A percentile compares a stretch with the other conserved stretches of the same genome.
phyloP scores from a whole-genome alignment of 305 asterid species.

The Plantago lanceolata region DNA sequence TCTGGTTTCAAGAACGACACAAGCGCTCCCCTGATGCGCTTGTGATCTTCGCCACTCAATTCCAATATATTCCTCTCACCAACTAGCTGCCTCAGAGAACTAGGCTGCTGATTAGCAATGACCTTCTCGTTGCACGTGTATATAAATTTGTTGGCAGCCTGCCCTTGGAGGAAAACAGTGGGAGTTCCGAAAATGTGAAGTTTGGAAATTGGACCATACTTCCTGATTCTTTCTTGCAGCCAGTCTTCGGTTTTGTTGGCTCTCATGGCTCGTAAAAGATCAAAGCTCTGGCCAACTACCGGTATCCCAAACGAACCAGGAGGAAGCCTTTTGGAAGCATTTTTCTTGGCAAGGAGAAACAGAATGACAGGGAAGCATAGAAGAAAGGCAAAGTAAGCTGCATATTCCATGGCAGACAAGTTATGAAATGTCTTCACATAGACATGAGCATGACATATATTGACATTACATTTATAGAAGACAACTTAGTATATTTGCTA shows the following conservation, averaged over 20 bases:
- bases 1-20: slow-evolving; percentile 9
- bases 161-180: slow-evolving; percentile 5
- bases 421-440: background rate
- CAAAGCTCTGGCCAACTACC: slow-evolving; percentile 6
- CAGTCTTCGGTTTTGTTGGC: slow-evolving; percentile 1
- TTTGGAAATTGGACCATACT: background rate
- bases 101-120: slow-evolving; percentile 4
- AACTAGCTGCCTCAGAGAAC: slow-evolving; percentile 2
- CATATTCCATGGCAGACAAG: slow-evolving; percentile 2
- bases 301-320: slow-evolving; percentile 11
- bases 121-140: slow-evolving; percentile 7
- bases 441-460: too few relatives aligned
- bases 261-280: slow-evolving; percentile 9
- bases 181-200: slow-evolving; percentile 12
- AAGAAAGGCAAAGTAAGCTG: background rate
- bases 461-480: too few relatives aligned
- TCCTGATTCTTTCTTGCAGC: background rate
- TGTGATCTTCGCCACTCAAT: slow-evolving; percentile 8
- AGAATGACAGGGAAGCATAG: background rate
- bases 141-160: slow-evolving; percentile 6
- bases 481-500: too few relatives aligned
- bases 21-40: slow-evolving; percentile 14
- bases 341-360: background rate
- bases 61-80: slow-evolving; percentile 13
- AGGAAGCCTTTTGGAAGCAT: slow-evolving; percentile 7